Conservation (phyloP, 2,329 filamentous ascomycete species). For the Penicillium paneum region DNA sequence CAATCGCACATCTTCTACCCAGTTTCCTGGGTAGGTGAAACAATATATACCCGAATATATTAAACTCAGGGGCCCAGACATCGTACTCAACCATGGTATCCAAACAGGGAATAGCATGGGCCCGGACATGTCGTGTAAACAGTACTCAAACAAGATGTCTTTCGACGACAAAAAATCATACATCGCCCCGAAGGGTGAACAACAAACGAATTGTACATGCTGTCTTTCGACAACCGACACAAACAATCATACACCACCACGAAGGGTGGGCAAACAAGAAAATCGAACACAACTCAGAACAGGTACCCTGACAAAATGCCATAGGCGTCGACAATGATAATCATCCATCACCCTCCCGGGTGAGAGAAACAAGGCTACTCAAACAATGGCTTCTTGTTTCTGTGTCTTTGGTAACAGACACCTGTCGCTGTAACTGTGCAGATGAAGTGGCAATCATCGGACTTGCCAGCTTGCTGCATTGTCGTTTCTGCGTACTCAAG, state of each 20-base stretch:
- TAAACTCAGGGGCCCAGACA: background rate
- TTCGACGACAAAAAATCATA: background rate
- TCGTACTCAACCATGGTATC: background rate
- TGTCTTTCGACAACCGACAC: background rate
- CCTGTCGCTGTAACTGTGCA: background rate
- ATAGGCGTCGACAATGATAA: background rate
- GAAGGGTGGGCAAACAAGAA: background rate
- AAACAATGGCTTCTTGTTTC: background rate
- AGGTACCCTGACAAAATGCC: background rate
- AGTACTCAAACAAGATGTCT: background rate
- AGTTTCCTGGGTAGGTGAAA: background rate
- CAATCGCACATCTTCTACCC: background rate
- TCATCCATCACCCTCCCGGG: background rate
- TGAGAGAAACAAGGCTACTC: background rate
- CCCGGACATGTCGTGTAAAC: background rate
- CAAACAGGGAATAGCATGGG: background rate
- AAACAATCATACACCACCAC: background rate
- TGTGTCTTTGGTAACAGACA: background rate
- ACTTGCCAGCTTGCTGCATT: background rate
- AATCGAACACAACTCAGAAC: background rate
- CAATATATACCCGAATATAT: background rate
- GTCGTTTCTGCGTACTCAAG: background rate
- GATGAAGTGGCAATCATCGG: conserved; percentile 2
- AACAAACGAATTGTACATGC: background rate
- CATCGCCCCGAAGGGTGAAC: background rate